Percentiles rank a stretch among this genome's conserved stretches.
phyloP scores from a whole-genome alignment of 2,329 filamentous ascomycete genomes.

The Aureobasidium sp. region DNA sequence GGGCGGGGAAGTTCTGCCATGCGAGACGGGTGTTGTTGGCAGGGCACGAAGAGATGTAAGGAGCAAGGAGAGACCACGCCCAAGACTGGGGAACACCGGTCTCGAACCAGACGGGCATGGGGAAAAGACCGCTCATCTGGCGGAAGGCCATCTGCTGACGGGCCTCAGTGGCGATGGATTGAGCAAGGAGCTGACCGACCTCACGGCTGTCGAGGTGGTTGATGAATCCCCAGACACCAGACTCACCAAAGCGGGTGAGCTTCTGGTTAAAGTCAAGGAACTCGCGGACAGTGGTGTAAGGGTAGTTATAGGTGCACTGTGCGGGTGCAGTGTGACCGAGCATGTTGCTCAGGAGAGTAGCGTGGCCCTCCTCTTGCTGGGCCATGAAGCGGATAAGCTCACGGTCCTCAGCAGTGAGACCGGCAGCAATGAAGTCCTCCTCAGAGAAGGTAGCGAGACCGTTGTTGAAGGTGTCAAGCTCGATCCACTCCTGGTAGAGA shows the following conservation, averaged over 20 bases:
- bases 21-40: conserved; percentile 63
- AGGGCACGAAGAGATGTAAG: conserved; percentile 73
- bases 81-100: conserved; percentile 74
- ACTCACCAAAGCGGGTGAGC: conserved; percentile 73
- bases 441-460: conserved; percentile 63
- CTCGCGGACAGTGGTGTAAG: conserved; percentile 65
- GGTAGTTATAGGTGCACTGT: conserved; percentile 78
- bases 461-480: conserved; percentile 75
- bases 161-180: conserved; percentile 71
- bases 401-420: conserved; percentile 62
- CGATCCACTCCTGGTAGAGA: conserved; percentile 78
- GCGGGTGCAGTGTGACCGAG: conserved; percentile 62
- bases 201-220: conserved; percentile 70
- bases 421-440: conserved; percentile 61
- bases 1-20: conserved; percentile 77
- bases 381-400: conserved; percentile 69
- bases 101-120: conserved; percentile 79
- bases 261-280: conserved; percentile 81
- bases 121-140: conserved; percentile 71
- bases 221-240: conserved; percentile 74
- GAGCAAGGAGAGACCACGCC: conserved; percentile 75
- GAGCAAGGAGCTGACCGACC: conserved; percentile 63
- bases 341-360: conserved; percentile 70
- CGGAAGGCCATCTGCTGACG: conserved; percentile 81
- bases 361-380: conserved; percentile 69